Conservation (phyloP, 441 rosid species). For the Macaranga tanarius region DNA sequence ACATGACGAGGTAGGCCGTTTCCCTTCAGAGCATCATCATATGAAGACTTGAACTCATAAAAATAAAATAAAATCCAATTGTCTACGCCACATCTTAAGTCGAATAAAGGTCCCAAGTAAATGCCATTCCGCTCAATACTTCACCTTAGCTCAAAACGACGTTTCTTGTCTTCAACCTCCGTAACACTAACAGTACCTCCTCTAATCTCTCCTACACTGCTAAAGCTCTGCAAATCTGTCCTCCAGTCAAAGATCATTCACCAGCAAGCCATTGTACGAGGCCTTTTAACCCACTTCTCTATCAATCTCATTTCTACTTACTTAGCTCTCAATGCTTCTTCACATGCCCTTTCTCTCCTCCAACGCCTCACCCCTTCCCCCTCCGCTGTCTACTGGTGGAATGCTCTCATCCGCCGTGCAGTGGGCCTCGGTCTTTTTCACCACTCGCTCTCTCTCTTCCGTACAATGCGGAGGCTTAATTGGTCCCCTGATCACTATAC, state of each 20-base stretch:
- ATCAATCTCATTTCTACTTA: slow-evolving; percentile 65
- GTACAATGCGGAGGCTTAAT: slow-evolving; percentile 49
- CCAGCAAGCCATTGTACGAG: slow-evolving; percentile 55
- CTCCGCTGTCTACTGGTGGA: slow-evolving; percentile 66
- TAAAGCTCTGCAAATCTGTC: slow-evolving; percentile 64
- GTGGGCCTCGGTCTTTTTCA: slow-evolving; percentile 35
- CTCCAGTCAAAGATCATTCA: slow-evolving; percentile 59
- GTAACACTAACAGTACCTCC: slow-evolving; percentile 16
- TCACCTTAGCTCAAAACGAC: background rate
- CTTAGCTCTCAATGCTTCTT: slow-evolving; percentile 50
- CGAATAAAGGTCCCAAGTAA: slow-evolving; percentile 3
- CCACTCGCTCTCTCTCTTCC: slow-evolving; percentile 41
- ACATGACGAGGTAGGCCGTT: no score
- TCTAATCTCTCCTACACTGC: slow-evolving; percentile 37
- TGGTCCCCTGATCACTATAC: slow-evolving; percentile 80
- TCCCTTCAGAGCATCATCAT: no score
- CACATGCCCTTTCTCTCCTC: slow-evolving; percentile 55
- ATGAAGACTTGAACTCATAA: no score
- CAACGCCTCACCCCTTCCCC: slow-evolving; percentile 49
- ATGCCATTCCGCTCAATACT: slow-evolving; percentile 13
- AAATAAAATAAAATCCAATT: no score
- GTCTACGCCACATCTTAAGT: no score
- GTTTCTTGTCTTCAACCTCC: slow-evolving; percentile 24
- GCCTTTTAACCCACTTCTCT: slow-evolving; percentile 39
- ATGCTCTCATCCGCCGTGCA: slow-evolving; percentile 53